Evolutionary conservation across 306 rosid species (phyloP).

Genomic region (Cajanus cajan): DNA sequence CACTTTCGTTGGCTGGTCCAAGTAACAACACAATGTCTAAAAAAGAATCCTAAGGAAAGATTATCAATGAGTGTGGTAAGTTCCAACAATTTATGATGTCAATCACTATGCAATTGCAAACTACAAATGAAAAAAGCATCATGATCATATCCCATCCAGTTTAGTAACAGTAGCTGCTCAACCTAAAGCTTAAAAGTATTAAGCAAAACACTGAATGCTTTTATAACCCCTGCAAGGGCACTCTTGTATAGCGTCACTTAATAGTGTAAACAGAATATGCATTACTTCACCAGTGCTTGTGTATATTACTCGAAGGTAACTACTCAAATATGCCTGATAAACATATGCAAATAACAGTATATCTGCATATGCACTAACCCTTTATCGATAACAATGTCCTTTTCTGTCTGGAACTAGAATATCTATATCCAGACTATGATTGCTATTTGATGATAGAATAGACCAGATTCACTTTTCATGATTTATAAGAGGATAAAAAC

Average conservation of each 20-base stretch:
- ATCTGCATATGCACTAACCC: background rate
- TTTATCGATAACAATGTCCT: background rate
- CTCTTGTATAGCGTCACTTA: background rate
- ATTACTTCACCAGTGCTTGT: background rate
- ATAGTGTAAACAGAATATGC: background rate
- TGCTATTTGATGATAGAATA: background rate
- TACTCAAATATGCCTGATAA: background rate
- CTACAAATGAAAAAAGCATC: background rate
- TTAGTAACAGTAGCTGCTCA: background rate
- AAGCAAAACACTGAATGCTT: background rate
- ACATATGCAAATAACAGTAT: background rate
- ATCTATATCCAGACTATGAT: background rate
- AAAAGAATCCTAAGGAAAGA: slow-evolving; percentile 50
- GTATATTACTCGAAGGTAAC: background rate
- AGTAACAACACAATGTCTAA: slow-evolving; percentile 41
- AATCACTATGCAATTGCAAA: background rate
- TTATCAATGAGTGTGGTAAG: slow-evolving; percentile 45
- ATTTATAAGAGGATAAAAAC: background rate
- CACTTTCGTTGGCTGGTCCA: slow-evolving; percentile 40
- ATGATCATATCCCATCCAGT: background rate
- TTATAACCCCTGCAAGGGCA: background rate
- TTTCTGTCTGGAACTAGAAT: background rate
- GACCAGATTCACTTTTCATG: background rate
- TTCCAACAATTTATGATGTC: background rate
- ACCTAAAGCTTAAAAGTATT: background rate